phyloP scores from a whole-genome alignment of 2,329 filamentous ascomycete species.

The Ilyonectria mors-panacis region DNA sequence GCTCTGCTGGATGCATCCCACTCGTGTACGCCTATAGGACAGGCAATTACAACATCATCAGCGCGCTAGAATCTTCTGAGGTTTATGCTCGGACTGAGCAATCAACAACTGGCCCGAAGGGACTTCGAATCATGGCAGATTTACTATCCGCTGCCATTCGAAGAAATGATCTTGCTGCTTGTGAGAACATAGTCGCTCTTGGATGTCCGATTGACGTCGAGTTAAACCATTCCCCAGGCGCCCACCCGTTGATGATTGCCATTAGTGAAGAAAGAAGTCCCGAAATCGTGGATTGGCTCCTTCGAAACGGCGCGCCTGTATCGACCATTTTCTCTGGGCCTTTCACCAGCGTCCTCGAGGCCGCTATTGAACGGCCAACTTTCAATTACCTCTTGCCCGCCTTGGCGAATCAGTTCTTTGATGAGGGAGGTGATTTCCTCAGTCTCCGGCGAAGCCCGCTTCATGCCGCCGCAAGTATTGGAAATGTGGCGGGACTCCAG shows the following conservation, averaged over 20 bases:
- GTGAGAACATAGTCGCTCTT: not conserved
- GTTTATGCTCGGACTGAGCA: not conserved
- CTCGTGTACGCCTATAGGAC: not conserved
- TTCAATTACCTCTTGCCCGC: not conserved
- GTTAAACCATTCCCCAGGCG: not conserved
- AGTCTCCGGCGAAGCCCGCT: not conserved
- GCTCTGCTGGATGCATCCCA: not conserved
- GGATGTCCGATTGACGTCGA: not conserved
- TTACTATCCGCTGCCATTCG: not conserved
- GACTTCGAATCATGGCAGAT: not conserved
- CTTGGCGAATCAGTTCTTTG: not conserved
- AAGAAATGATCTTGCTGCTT: not conserved
- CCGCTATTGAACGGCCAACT: not conserved
- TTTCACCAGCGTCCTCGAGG: not conserved
- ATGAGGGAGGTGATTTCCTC: conserved; percentile 7
- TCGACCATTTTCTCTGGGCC: not conserved
- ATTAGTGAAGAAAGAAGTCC: not conserved
- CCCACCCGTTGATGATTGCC: not conserved
- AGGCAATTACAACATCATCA: not conserved
- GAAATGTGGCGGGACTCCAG: not conserved
- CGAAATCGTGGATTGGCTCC: not conserved
- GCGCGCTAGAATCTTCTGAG: not conserved
- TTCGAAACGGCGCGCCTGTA: not conserved
- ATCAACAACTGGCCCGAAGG: not conserved
- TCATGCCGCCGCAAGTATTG: not conserved